Percentiles rank a stretch among this genome's conserved stretches.
Evolutionary conservation across 192 early-diverging fungal genomes (phyloP).

Genomic region (Coemansia sp.): DNA sequence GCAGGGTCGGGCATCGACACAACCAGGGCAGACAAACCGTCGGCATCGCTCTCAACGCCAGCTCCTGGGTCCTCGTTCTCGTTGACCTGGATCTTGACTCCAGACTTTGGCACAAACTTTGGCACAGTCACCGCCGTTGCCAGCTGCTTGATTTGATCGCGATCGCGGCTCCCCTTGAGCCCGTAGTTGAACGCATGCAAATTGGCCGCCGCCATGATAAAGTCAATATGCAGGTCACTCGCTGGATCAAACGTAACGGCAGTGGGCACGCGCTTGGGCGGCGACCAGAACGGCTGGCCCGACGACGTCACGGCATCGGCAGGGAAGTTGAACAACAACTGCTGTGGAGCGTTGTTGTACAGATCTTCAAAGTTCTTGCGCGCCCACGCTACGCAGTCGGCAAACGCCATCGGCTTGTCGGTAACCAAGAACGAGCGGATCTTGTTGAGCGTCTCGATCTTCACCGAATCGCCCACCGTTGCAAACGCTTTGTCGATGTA

Average conservation of each 20-base stretch:
- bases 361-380: constrained; percentile 89
- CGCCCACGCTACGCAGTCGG: constrained; percentile 91
- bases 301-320: constrained; percentile 83
- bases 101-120: constrained; percentile 80
- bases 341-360: constrained; percentile 88
- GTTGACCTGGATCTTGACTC: constrained; percentile 94
- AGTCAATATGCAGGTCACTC: constrained; percentile 77
- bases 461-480: constrained; percentile 65
- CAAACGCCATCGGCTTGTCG: constrained; percentile 80
- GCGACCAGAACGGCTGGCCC: constrained; percentile 94
- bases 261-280: constrained; percentile 91
- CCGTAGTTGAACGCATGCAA: constrained; percentile 97
- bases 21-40: constrained; percentile 65
- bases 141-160: constrained; percentile 62
- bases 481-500: constrained; percentile 73
- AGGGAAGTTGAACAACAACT: constrained; percentile 97
- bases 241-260: constrained; percentile 74
- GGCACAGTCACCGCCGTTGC: constrained; percentile 67
- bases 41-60: constrained; percentile 9
- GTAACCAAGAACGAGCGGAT: constrained; percentile 74
- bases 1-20: constrained; percentile 71
- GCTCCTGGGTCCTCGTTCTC: constrained; percentile 74
- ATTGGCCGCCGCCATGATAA: constrained; percentile 87
- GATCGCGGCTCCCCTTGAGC: constrained; percentile 77
- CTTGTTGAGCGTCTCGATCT: constrained; percentile 73